Evolutionary conservation across 1,139 yeast species (phyloP).

Genomic region (Neolecta irregularis): DNA sequence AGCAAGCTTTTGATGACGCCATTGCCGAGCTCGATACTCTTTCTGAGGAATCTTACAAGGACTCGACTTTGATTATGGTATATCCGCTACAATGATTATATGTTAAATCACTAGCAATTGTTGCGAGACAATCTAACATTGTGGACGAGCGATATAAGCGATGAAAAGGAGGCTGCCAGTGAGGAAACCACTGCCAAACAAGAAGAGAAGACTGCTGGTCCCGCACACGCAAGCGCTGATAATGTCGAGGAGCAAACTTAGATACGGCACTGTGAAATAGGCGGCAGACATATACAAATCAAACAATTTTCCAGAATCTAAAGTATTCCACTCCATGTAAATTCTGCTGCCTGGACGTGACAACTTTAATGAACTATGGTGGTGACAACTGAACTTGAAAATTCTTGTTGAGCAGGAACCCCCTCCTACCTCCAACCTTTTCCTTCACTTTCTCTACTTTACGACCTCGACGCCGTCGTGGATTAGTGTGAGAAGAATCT

Average conservation of each 20-base stretch:
- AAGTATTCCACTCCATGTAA: background rate
- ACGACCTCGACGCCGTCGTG: no score
- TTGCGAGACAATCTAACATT: constrained; percentile 94
- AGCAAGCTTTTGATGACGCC: constrained; percentile 97
- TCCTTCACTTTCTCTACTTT: no score
- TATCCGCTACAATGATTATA: background rate
- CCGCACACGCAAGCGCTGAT: constrained; percentile 15
- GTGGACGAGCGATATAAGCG: constrained; percentile 91
- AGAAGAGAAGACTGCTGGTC: no score
- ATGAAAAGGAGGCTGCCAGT: constrained; percentile 33
- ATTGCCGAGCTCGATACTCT: constrained; percentile 96
- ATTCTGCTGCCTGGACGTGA: no score
- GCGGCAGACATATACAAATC: background rate
- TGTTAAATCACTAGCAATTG: constrained; percentile 37
- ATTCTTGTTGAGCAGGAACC: no score
- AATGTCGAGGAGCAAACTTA: constrained; percentile 6
- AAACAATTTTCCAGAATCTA: background rate
- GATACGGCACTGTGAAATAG: constrained; percentile 14
- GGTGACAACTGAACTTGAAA: no score
- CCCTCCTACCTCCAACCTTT: no score
- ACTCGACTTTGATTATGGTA: constrained; percentile 84
- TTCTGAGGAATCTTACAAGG: constrained; percentile 96
- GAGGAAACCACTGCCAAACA: constrained; percentile 30
- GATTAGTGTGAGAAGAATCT: no score
- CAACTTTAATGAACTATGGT: no score